Evolutionary conservation across 2,329 filamentous ascomycete species (phyloP).

Genomic region (Calonectria pteridis): DNA sequence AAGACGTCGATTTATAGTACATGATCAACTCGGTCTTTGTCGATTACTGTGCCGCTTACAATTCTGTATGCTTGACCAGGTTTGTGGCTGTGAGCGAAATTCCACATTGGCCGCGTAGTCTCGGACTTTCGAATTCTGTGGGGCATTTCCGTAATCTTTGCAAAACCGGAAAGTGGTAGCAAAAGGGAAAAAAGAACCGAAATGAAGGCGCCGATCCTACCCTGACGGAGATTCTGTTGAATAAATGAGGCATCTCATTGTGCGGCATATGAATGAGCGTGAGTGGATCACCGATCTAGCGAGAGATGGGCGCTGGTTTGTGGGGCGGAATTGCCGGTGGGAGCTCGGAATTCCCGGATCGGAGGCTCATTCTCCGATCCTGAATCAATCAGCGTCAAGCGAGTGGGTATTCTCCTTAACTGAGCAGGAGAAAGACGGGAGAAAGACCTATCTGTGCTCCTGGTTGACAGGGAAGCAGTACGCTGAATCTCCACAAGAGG

Average conservation of each 20-base stretch:
- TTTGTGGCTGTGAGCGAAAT: background rate
- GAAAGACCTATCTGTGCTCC: background rate
- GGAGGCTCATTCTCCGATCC: background rate
- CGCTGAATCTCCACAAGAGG: background rate
- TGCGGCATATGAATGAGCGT: background rate
- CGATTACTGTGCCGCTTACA: background rate
- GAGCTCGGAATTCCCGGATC: background rate
- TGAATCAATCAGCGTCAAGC: background rate
- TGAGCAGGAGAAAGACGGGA: background rate
- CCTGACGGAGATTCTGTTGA: background rate
- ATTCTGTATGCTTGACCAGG: background rate
- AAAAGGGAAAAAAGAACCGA: background rate
- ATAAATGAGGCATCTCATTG: background rate
- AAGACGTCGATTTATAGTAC: background rate
- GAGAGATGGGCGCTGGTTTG: background rate
- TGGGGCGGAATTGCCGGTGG: background rate
- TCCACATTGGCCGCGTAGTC: background rate
- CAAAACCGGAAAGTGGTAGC: background rate
- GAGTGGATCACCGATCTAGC: background rate
- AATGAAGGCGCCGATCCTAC: background rate
- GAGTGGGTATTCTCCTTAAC: background rate
- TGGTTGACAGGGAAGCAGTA: background rate
- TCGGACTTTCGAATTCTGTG: background rate
- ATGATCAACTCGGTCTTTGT: background rate
- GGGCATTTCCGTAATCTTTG: background rate